Evolutionary conservation across 805 yeast species (phyloP).

Genomic region (Wickerhamiella hasegawae): DNA sequence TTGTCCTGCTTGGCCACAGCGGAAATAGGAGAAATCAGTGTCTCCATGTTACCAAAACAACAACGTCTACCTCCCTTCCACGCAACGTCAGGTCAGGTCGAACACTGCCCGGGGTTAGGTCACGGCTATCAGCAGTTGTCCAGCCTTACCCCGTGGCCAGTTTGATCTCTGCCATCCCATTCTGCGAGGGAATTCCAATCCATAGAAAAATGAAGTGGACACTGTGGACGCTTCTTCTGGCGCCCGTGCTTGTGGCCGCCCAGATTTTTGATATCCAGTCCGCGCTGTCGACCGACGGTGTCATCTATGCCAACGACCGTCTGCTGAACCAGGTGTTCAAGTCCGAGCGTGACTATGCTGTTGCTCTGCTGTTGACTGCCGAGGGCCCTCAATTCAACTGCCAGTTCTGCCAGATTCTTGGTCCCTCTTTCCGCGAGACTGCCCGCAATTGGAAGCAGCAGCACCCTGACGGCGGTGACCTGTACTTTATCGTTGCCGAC

Average conservation of each 20-base stretch:
- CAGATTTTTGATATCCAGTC: no score
- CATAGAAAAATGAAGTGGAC: no score
- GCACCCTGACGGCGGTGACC: slow-evolving; percentile 30
- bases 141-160: no score
- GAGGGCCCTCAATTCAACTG: slow-evolving; percentile 62
- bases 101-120: not conserved
- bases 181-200: no score
- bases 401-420: slow-evolving; percentile 50
- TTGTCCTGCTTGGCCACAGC: slow-evolving; percentile 4
- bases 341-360: slow-evolving; percentile 53
- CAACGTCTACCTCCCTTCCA: not conserved
- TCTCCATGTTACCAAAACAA: no score
- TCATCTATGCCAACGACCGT: slow-evolving; percentile 13
- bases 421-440: slow-evolving; percentile 44
- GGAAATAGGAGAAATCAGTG: slow-evolving; percentile 3
- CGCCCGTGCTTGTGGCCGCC: no score
- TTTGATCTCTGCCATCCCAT: no score
- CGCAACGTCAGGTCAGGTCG: not conserved
- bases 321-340: slow-evolving; percentile 26
- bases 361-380: slow-evolving; percentile 60
- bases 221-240: no score
- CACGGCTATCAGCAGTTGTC: not conserved
- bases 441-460: slow-evolving; percentile 53
- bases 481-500: slow-evolving; percentile 66
- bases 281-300: no score